Base-by-base conservation (phyloP, 352 stramenopile genomes). In the Bremia lactucae region DNA sequence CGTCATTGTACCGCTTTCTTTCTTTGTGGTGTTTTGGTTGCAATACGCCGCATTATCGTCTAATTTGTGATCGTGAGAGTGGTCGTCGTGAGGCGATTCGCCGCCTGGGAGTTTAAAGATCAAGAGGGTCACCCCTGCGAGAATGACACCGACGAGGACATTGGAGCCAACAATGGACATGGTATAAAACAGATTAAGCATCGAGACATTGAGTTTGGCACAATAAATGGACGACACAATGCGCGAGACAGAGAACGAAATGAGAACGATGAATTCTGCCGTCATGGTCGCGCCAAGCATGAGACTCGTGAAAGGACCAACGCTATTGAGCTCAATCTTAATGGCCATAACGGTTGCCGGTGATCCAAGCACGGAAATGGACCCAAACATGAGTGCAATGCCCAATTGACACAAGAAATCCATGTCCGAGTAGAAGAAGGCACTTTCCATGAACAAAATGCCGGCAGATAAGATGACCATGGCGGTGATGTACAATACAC, bases 281-380 rank as follows among this genome's bases (percentile, higher is more conserved):
- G 55, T 69, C 73, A 86, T 86, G 5, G 68, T 82, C 6, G 66
- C 56, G 6, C 73, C 73, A 9, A 86, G 57, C 73, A 83, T 83
- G 36, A 86, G 57, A 49, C 77, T 83, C 4, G 73, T 86, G 46
- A 86, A 86, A 4, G 68, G 68, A 1, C 73, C 73, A 31, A 80
- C 73, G 20, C 70, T 80, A 35, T 86, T 80, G 40, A 83, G 61
- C 41, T 85, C 72, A 37, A 82, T 85, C 55, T 85, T 82, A 54
- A 85, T 82, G 13, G 72, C 73, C 71, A 86, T 83, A 31, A 82
- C 68, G 8, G 73, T 86, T 5, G 70, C 63, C 0, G 73, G 73
- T 9, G 73, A 86, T 1, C 60, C 68, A 6, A 83, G 52, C 23
- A 86, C 73, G 2, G 68, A 77, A 40, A 83, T 86, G 41, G 73